phyloP scores from a whole-genome alignment of 306 rosid genomes.

The Medicago ruthenica region DNA sequence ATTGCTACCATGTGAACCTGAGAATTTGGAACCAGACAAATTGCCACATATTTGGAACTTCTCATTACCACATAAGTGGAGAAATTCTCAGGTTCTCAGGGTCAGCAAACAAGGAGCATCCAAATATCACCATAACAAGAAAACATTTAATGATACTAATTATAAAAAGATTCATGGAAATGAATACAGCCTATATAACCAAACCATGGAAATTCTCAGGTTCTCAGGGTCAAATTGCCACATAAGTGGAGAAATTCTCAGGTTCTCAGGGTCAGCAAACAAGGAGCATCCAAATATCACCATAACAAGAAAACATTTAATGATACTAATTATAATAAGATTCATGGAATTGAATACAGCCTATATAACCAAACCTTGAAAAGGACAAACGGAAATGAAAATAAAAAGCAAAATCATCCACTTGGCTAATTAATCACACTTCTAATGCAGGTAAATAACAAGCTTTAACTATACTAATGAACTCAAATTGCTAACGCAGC shows the following conservation, averaged over 20 bases:
- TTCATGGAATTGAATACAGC: background rate
- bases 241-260: background rate
- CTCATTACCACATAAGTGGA: background rate
- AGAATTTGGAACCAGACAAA: no score
- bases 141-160: background rate
- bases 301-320: background rate
- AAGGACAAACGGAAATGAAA: background rate
- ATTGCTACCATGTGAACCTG: no score
- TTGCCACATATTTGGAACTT: no score
- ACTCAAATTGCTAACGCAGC: background rate
- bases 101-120: slow-evolving; percentile 17
- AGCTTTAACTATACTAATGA: background rate
- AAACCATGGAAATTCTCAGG: background rate
- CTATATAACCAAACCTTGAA: background rate
- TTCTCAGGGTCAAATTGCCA: no score
- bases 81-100: background rate
- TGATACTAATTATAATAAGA: background rate
- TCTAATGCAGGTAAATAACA: background rate
- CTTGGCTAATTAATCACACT: background rate
- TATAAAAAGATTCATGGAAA: background rate
- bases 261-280: background rate
- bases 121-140: background rate
- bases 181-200: background rate
- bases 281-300: slow-evolving; percentile 21
- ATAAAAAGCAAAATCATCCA: background rate